Conservation (phyloP, 352 stramenopile genomes). For the Phytophthora crassamura region DNA sequence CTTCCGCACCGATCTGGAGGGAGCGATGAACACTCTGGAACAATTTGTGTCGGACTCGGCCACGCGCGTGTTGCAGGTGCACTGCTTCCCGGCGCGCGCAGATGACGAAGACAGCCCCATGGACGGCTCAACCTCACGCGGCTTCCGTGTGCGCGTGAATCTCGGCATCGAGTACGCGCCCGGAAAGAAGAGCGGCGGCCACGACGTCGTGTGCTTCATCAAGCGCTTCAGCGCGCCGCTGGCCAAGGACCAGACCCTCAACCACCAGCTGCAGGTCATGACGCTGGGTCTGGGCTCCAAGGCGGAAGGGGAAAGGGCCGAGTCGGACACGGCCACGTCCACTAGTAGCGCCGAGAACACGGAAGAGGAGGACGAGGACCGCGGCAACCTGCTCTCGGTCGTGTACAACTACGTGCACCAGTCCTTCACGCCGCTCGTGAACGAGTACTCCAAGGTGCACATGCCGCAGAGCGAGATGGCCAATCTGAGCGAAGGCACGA, state of each 20-base stretch:
- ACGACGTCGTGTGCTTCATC: conserved; percentile 89
- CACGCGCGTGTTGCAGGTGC: conserved; percentile 77
- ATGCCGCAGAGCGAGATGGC: conserved; percentile 72
- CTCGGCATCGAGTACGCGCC: conserved; percentile 77
- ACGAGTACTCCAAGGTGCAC: conserved; percentile 88
- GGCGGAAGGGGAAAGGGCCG: conserved; percentile 24
- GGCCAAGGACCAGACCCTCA: conserved; percentile 71
- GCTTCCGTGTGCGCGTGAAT: conserved; percentile 70
- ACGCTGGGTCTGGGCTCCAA: conserved; percentile 78
- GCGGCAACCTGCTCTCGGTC: conserved; percentile 76
- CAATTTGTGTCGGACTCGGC: conserved; percentile 75
- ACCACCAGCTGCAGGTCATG: conserved; percentile 89
- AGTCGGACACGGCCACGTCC: conserved; percentile 34
- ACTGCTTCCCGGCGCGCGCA: conserved; percentile 53
- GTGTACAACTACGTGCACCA: conserved; percentile 92
- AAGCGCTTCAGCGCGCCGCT: conserved; percentile 80
- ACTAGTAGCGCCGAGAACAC: conserved; percentile 58
- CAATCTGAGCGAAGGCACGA: conserved; percentile 69
- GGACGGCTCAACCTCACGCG: conserved; percentile 15
- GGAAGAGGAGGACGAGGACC: conserved; percentile 71
- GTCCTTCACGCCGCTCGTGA: conserved; percentile 86
- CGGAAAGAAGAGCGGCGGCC: conserved; percentile 62
- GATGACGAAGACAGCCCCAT: conserved; percentile 34
- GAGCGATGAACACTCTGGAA: conserved; percentile 55
- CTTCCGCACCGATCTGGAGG: conserved; percentile 58